Base-by-base conservation (phyloP, 2,329 filamentous ascomycete species). In the Phialophora tarda region DNA sequence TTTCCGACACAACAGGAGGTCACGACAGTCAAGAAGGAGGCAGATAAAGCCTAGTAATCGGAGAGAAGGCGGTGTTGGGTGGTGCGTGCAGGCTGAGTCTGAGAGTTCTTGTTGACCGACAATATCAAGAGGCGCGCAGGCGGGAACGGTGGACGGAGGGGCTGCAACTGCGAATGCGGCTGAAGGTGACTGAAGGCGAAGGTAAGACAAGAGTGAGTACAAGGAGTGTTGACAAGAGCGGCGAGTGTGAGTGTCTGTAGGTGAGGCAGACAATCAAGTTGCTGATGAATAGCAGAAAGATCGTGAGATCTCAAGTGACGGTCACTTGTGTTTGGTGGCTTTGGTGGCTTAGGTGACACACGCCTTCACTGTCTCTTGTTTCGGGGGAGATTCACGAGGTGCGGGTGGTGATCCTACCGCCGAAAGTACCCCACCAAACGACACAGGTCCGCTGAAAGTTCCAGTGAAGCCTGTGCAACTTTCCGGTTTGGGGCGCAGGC, bases 131-230 rank as follows among this genome's bases (percentile, higher is more conserved):
- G 59, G 51, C 38, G 62, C 26, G 53, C 53, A 55, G 54, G 48
- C 48, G 54, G 53, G 59, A 48, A 62, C 61, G 47, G 57, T 64
- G 54, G 63, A 61, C 56, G 60, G 63, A 65, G 63, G 60, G 66
- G 66, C 51, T 55, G 51, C 34, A 38, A 34, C 44, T 53, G 47
- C 23, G 47, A 65, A 51, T 47, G 11, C 5, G 30, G n/a, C n/a
- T 61, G 54, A 54, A 38, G 32, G 30, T 32, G 30, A 56, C n/a
- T 44, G 38, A 44, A 48, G 51, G n/a, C 17, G 53, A 59, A 44
- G 54, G 10, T 24, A 63, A 48, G 59, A 56, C 53, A n/a, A 59
- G 28, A 32, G 41, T 30, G 60, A 65, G 34, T 34, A 24, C 21
- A 66, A 64, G 64, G 56, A 63, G 64, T 23, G 53, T 61, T 38